Base-by-base conservation (phyloP, 495 filamentous ascomycete species). In the Neurospora pannonica region DNA sequence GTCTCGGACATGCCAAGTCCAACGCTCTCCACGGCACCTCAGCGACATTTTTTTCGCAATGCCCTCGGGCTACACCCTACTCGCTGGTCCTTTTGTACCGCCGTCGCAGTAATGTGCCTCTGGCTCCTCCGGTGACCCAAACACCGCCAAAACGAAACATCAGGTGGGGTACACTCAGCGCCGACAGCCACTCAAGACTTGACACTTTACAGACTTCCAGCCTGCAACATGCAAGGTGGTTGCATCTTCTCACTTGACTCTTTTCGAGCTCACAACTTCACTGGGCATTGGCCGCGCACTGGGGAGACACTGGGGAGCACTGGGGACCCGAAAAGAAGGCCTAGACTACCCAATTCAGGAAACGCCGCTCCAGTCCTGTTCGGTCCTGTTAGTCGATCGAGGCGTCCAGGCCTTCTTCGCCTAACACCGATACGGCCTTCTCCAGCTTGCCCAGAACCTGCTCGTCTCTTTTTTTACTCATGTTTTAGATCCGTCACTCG, bases 141-240 rank as follows among this genome's bases (percentile, higher is more conserved):
- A 34, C 28, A 67, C 54, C 54, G 54, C 54, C 78, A 73, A 79
- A 75, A 79, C 78, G 71, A 73, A 19, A 54, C 71, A 62, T 72
- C 24, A 69, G 72, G 78, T 77, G 78, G 79, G 77, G 78, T 67
- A 67, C 71, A 72, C 72, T 71, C 75, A 62, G 72, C 39, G 62
- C 48, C 74, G 70, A 67, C 76, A 78, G 73, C 79, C 79, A 81
- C 74, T 81, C 79, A 81, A 79, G 67, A 71, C 48, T 38, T 79
- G 79, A 79, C 78, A 80, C 78, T 80, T 78, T 76, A 80, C 73
- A 77, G 73, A 77, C 74, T 71, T 73, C 74, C 76, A 74, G 75
- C 71, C 78, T 76, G 78, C 78, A 79, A 46, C 60, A 73, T 81
- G 79, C 79, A 78, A 70, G 76, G 74, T 70, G 72, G 48, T 67